Evolutionary conservation across 345 rosid genomes (phyloP), one percentile per base, ranked within the genome.

Genomic region (Salix purpurea): DNA sequence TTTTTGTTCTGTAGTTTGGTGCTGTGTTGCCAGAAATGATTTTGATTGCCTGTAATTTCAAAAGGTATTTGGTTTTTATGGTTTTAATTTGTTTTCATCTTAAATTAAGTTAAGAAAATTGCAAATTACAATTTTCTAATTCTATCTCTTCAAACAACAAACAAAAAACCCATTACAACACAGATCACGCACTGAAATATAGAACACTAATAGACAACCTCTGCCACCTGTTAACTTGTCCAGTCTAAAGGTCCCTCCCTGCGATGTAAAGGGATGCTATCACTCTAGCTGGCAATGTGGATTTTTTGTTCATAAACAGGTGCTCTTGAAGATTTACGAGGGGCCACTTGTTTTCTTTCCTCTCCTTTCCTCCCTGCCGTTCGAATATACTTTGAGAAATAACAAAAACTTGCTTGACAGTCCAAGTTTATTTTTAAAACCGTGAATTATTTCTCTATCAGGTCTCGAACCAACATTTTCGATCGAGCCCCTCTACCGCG

Each of bases 201-300:
- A 10, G 23, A 58, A 10, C 24, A 58, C 28, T 9, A 12, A 23
- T 1, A 58, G 64, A 10, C 64, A 58, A 10, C 64, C 28, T 46
- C 9, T 9, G 24, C 28, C 28, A 58, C 14, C 10, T 52, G n/a
- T 56, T 56, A n/a, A n/a, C 26, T n/a, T 1, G 10, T n/a, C 28
- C 61, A 56, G 26, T 19, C n/a, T 2, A 6, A 6, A 2, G 60
- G 60, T 56, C 62, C 23, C 28, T 56, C 62, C 9, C 28, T 56
- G 2, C 23, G 4, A 4, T 11, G 48, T 71, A 46, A 11, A 28
- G 18, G 66, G 65, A 66, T 74, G 78, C 78, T n/a, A 30, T 79
- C 74, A 36, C 30, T 71, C 48, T 67, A 70, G 86, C 83, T 79
- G 80, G 74, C 77, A 68, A 10, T n/a, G 11, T 12, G 40, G 75